phyloP scores from a whole-genome alignment of 2,329 filamentous ascomycete genomes.

The Fusarium sp. region DNA sequence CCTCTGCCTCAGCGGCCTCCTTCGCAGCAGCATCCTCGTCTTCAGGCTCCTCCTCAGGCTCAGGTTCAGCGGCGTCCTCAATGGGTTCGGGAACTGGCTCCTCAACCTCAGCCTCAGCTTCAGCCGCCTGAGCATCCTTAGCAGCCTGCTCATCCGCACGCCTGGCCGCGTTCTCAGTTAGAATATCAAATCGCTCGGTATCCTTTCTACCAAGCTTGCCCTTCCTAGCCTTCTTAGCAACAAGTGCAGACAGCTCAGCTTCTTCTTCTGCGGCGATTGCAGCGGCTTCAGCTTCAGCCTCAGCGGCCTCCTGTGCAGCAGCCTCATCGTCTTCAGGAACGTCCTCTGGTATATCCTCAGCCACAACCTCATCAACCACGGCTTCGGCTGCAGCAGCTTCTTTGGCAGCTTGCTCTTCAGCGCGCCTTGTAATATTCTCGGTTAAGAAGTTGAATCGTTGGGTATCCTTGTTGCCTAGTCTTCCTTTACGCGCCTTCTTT shows the following conservation, averaged over 20 bases:
- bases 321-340: slow-evolving; percentile 48
- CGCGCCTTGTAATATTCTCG: slow-evolving; percentile 51
- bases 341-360: slow-evolving; percentile 5
- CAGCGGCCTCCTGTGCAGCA: slow-evolving; percentile 10
- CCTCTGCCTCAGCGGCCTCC: slow-evolving; percentile 47
- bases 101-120: slow-evolving; percentile 8
- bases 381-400: slow-evolving; percentile 49
- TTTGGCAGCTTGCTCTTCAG: slow-evolving; percentile 51
- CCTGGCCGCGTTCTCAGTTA: slow-evolving; percentile 29
- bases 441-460: slow-evolving; percentile 57
- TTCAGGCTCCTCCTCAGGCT: slow-evolving; percentile 34
- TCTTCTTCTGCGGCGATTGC: slow-evolving; percentile 36
- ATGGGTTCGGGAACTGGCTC: slow-evolving; percentile 37
- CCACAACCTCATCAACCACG: slow-evolving; percentile 10
- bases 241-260: slow-evolving; percentile 29
- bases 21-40: slow-evolving; percentile 36
- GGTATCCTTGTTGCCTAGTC: slow-evolving; percentile 58
- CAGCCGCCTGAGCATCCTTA: slow-evolving; percentile 21
- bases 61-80: slow-evolving; percentile 33
- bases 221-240: slow-evolving; percentile 36
- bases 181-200: slow-evolving; percentile 36
- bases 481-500: slow-evolving; percentile 64
- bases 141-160: slow-evolving; percentile 33
- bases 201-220: slow-evolving; percentile 43
- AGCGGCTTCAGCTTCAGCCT: slow-evolving; percentile 32